A percentile compares a stretch with the other conserved stretches of the same genome.
phyloP scores from a whole-genome alignment of 2,329 filamentous ascomycete species.

The Myriosclerotinia scirpicola region DNA sequence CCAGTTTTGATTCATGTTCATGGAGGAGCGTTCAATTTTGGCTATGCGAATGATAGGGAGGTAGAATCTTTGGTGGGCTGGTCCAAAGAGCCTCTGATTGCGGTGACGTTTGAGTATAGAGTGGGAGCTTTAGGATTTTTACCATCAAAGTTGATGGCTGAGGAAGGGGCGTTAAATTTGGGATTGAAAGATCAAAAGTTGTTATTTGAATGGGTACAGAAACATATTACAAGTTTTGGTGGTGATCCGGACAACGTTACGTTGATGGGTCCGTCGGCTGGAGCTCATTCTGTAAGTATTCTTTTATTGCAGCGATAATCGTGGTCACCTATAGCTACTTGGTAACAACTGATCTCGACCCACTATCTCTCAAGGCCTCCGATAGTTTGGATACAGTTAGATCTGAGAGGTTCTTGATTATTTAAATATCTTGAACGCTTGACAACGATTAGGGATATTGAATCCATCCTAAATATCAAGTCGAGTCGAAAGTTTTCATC shows the following conservation, averaged over 20 bases:
- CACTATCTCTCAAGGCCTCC: not conserved
- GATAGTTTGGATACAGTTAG: not conserved
- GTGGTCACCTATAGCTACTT: not conserved
- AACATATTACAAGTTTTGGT: constrained; percentile 60
- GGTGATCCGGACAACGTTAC: constrained; percentile 59
- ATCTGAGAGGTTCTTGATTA: not conserved
- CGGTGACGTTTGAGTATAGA: constrained; percentile 61
- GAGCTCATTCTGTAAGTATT: constrained; percentile 57
- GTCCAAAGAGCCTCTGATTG: constrained; percentile 52
- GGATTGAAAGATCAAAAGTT: constrained; percentile 63
- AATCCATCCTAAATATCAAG: not conserved
- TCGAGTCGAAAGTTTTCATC: not conserved
- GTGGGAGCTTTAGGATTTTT: constrained; percentile 70
- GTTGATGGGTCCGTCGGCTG: constrained; percentile 61
- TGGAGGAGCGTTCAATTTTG: constrained; percentile 62
- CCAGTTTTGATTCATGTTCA: constrained; percentile 62
- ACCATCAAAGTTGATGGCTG: constrained; percentile 54
- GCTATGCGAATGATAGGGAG: constrained; percentile 42
- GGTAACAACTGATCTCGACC: not conserved
- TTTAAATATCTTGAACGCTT: not conserved
- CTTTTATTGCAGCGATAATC: constrained; percentile 9
- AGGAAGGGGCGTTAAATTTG: constrained; percentile 59
- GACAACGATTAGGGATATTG: not conserved
- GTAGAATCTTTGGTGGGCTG: constrained; percentile 62
- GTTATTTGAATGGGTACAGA: constrained; percentile 59